Base-by-base conservation (phyloP, 1,284 basidiomycete species). In the Ustanciosporium gigantosporum region DNA sequence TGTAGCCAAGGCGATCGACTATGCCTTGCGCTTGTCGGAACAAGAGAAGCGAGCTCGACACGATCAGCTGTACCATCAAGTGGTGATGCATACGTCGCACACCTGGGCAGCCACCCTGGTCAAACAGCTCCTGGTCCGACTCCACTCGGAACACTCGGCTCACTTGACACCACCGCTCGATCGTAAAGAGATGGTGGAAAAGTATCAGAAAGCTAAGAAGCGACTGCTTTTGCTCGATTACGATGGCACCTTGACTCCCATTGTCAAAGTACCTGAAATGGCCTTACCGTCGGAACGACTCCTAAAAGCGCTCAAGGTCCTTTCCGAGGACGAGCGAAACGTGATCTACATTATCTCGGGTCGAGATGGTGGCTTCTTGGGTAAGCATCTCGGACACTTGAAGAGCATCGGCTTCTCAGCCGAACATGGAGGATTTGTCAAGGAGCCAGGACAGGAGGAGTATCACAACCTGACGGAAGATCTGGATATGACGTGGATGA, bases 401-500 rank as follows among this genome's bases (percentile, higher is more conserved):
- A 79, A 81, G 58, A 83, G 84, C 38, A 82, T 98, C 4, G 94
- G 94, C 16, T 88, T 98, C 83, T 89, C 87, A 13, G 94, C 95
- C 19, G 94, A 98, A 81, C 95, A 98, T 74, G 95, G 95, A 16
- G 89, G 88, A 34, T 98, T 96, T 80, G 84, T 96, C 49, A 85
- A 87, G 46, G 86, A 86, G 65, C 89, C 88, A 0, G 68, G 75
- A 31, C n/a, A 86, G 15, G 42, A 51, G n/a, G 81, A 84, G 61
- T 98, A 93, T 90, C 83, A 82, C 65, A 94, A 94, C 79, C 88
- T 96, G 76, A 96, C 94, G 19, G 85, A 87, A 78, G 83, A 83
- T 58, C 80, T 98, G 74, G 94, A 98, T 80, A 97, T 98, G 95
- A 86, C 86, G 72, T 98, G 94, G 94, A 94, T 96, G 89, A 82